Conservation (phyloP, 345 rosid genomes). For the Rhizophora mangle region DNA sequence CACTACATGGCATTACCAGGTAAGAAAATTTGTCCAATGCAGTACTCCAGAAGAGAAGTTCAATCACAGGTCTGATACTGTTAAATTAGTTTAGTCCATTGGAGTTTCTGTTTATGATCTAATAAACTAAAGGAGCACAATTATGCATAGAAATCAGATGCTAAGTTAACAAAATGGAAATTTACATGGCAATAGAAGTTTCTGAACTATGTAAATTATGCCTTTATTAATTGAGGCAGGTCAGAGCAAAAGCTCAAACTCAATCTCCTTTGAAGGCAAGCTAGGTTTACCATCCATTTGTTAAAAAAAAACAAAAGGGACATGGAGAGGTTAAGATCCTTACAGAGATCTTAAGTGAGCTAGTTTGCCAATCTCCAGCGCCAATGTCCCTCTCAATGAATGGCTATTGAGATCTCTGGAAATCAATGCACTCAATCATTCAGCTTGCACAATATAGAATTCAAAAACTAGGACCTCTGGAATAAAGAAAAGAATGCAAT, state of each 20-base stretch:
- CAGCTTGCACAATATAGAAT: not conserved
- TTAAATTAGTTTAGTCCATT: not conserved
- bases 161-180: not conserved
- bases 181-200: too few relatives aligned
- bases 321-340: constrained; percentile 20
- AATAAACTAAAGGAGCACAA: not conserved
- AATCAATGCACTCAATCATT: constrained; percentile 6
- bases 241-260: not conserved
- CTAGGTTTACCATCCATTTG: too few relatives aligned
- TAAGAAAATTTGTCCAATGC: too few relatives aligned
- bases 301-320: too few relatives aligned
- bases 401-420: constrained; percentile 62
- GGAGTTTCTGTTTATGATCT: not conserved
- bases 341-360: constrained; percentile 66
- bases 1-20: too few relatives aligned
- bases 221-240: not conserved
- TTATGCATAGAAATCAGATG: not conserved
- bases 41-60: too few relatives aligned
- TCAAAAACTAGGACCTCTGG: not conserved
- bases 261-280: not conserved
- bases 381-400: constrained; percentile 65
- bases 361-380: constrained; percentile 71
- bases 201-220: too few relatives aligned
- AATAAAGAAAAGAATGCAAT: not conserved
- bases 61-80: too few relatives aligned